Conservation (phyloP, 768 basidiomycete genomes). For the Gloeostereum incarnatum region DNA sequence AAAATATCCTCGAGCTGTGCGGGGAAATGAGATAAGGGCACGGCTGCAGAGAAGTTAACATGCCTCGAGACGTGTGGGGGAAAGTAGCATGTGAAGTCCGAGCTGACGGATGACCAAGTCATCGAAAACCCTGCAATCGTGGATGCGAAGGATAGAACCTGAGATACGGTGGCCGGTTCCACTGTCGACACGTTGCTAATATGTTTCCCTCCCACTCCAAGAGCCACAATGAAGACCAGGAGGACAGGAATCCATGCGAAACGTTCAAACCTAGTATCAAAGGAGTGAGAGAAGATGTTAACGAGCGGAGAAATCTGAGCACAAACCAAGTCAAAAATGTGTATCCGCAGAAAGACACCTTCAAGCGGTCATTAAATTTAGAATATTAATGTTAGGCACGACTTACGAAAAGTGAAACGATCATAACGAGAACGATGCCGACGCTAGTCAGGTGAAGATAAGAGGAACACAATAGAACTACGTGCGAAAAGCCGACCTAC, state of each 20-base stretch:
- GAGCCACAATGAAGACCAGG: conserved; percentile 42
- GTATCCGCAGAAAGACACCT: conserved; percentile 53
- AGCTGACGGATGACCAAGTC: conserved; percentile 31
- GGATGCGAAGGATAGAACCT: conserved; percentile 38
- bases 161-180: conserved; percentile 28
- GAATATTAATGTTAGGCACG: not conserved
- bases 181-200: conserved; percentile 24
- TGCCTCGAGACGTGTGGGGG: conserved; percentile 31
- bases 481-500: conserved; percentile 11
- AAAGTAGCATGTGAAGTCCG: conserved; percentile 53
- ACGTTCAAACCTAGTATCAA: conserved; percentile 42
- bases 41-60: conserved; percentile 3
- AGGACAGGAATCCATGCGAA: conserved; percentile 47
- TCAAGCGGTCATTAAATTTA: conserved; percentile 1
- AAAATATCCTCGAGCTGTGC: conserved; percentile 34
- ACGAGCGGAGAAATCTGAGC: not conserved
- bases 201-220: conserved; percentile 43
- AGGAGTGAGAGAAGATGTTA: not conserved
- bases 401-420: conserved; percentile 39
- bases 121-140: conserved; percentile 48
- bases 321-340: conserved; percentile 38
- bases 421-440: conserved; percentile 49
- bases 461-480: not conserved
- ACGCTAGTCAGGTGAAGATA: conserved; percentile 13
- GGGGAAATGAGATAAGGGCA: not conserved